Conservation (phyloP, 495 filamentous ascomycete genomes). For the Patellaria atrata region DNA sequence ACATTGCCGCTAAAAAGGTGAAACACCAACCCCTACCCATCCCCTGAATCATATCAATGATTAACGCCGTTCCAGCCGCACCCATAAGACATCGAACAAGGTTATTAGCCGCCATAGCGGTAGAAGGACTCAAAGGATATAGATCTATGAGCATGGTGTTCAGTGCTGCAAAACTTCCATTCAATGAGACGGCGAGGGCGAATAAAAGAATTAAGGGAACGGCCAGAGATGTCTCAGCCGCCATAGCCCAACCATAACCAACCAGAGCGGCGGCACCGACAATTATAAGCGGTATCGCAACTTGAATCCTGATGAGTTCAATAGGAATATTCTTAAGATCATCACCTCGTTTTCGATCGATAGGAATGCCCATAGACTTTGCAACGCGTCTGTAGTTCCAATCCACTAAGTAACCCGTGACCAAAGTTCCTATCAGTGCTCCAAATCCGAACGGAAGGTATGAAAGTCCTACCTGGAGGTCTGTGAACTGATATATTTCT, state of each 20-base stretch:
- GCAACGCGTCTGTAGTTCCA: constrained; percentile 31
- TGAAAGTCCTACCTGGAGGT: constrained; percentile 52
- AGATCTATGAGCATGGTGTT: constrained; percentile 51
- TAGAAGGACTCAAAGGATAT: constrained; percentile 43
- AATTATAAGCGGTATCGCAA: constrained; percentile 16
- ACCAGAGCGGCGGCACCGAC: constrained; percentile 19
- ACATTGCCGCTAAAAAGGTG: constrained; percentile 46
- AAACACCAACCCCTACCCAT: constrained; percentile 59
- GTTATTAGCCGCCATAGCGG: constrained; percentile 59
- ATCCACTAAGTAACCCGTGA: constrained; percentile 25
- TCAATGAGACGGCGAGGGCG: constrained; percentile 40
- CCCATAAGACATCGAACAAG: constrained; percentile 53
- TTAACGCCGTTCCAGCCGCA: constrained; percentile 48
- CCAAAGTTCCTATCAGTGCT: constrained; percentile 14
- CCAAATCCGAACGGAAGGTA: constrained; percentile 25
- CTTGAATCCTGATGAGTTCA: constrained; percentile 33
- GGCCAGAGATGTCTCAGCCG: constrained; percentile 17
- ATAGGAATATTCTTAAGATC: constrained; percentile 37
- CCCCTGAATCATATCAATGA: constrained; percentile 48
- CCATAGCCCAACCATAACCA: constrained; percentile 30
- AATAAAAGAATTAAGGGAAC: constrained; percentile 41
- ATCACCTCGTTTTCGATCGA: constrained; percentile 21
- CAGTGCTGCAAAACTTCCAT: constrained; percentile 38
- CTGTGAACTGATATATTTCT: constrained; percentile 47
- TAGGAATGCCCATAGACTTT: constrained; percentile 25